Percentiles rank a stretch among this genome's conserved stretches.
Conservation (phyloP, 805 yeast genomes). For the Candida nonsorbophila region DNA sequence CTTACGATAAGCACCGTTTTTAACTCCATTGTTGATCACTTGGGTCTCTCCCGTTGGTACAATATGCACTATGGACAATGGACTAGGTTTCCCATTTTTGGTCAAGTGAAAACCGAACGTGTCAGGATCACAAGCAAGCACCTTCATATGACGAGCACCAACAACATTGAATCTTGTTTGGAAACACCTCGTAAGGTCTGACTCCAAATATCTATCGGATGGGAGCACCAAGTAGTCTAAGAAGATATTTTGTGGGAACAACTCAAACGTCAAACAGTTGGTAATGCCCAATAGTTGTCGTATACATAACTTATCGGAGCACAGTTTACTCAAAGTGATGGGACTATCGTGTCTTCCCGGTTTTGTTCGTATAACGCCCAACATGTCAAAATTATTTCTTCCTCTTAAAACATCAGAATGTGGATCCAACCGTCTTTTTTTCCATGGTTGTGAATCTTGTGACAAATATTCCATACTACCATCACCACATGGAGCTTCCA, state of each 20-base stretch:
- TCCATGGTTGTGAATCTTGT: slow-evolving; percentile 16
- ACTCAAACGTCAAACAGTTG: slow-evolving; percentile 38
- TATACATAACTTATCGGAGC: slow-evolving; percentile 77
- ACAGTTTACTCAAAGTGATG: slow-evolving; percentile 71
- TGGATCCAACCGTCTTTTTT: slow-evolving; percentile 1
- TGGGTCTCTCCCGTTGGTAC: slow-evolving; percentile 20
- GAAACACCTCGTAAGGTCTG: slow-evolving; percentile 41
- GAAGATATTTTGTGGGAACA: slow-evolving; percentile 27
- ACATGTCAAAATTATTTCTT: slow-evolving; percentile 46
- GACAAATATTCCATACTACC: slow-evolving; percentile 52
- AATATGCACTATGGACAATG: slow-evolving; percentile 23
- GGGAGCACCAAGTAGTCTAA: slow-evolving; percentile 51
- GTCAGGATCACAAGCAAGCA: slow-evolving; percentile 16
- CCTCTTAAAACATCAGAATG: slow-evolving; percentile 61
- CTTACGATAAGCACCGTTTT: slow-evolving; percentile 50
- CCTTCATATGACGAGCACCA: slow-evolving; percentile 9
- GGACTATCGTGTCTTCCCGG: slow-evolving; percentile 87
- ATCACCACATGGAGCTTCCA: slow-evolving; percentile 91
- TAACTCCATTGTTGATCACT: slow-evolving; percentile 53
- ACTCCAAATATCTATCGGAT: slow-evolving; percentile 13
- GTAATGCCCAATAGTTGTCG: slow-evolving; percentile 55
- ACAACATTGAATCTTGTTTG: slow-evolving; percentile 12
- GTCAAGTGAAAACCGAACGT: slow-evolving; percentile 21
- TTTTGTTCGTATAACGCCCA: slow-evolving; percentile 79
- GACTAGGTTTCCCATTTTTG: slow-evolving; percentile 18